Base-by-base conservation (phyloP, 805 yeast species). In the Osmozyma mogii region DNA sequence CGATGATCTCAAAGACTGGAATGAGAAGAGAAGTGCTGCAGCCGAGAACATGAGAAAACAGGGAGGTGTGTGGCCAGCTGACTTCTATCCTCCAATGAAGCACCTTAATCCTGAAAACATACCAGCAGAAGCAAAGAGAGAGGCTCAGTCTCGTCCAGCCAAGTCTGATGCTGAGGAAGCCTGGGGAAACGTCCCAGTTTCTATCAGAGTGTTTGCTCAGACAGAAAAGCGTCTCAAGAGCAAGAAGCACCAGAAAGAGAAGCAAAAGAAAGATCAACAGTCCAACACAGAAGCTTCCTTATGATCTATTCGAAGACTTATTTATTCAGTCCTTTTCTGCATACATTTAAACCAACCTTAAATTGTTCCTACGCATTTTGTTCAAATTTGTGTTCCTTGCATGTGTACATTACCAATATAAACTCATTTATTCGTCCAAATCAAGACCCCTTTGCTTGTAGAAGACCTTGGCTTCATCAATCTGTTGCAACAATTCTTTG, bases 1-100 rank as follows among this genome's bases (percentile, higher is more conserved):
- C 41, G 96, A 89, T 30, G 97, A 92, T 50, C 47, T 88, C 28
- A 78, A 75, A 38, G 84, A 84, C 19, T 92, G 96, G 95, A 74
- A 76, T 45, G 49, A 38, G 1, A 56, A 64, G 45, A 61, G 94
- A 12, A 56, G 55, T 22, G 51, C 64, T 32, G 96, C 95, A 0
- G 81, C 68, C 0, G 26, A 41, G 5, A 45, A 42, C 10, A 49
- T 73, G 28, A 42, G 34, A 17, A 36, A 46, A 4, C 58, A 53
- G 28, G 70, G 69, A 3, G 60, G 68, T 15, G 40, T 53, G 9
- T 64, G 70, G 70, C 70, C 70, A 0, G 59, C 50, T 20, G 53
- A 61, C 33, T 63, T 64, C 39, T 41, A 61, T 41, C 55, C 69
- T 7, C 70, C 70, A 1, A 38, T 61, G 13, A 43, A 49, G 41